Conservation (phyloP, 352 stramenopile genomes). For the Elongisporangium undulatum region DNA sequence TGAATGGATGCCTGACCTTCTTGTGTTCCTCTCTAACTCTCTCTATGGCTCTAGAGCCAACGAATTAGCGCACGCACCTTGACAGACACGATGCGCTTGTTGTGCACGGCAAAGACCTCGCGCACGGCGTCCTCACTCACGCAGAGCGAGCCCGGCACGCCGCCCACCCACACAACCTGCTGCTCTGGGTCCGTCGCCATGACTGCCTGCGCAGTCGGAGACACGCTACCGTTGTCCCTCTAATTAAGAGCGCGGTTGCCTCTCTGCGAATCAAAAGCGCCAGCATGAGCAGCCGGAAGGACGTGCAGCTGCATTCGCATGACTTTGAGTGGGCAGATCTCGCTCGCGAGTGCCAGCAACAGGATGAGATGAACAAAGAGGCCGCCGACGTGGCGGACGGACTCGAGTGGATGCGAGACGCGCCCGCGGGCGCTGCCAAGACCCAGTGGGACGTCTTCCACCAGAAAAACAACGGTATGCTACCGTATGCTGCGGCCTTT, state of each 20-base stretch:
- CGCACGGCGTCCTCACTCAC: constrained; percentile 40
- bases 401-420: constrained; percentile 5
- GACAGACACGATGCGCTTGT: constrained; percentile 32
- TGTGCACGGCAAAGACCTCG: constrained; percentile 43
- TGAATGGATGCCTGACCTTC: neutral
- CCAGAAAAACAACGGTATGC: constrained; percentile 61
- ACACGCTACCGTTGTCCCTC: neutral
- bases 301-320: constrained; percentile 66
- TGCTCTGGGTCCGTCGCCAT: neutral
- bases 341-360: constrained; percentile 32
- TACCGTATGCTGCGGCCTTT: neutral
- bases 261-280: constrained; percentile 1
- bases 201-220: no score
- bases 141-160: constrained; percentile 54
- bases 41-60: neutral
- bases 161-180: constrained; percentile 45
- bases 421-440: constrained; percentile 52
- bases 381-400: constrained; percentile 1
- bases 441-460: constrained; percentile 77
- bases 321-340: constrained; percentile 79
- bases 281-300: constrained; percentile 7
- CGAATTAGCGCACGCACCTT: constrained; percentile 21
- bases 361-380: constrained; percentile 5
- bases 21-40: neutral
- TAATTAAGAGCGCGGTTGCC: neutral